Evolutionary conservation across 352 stramenopile genomes (phyloP).

Genomic region (Peronosclerospora sorghi): DNA sequence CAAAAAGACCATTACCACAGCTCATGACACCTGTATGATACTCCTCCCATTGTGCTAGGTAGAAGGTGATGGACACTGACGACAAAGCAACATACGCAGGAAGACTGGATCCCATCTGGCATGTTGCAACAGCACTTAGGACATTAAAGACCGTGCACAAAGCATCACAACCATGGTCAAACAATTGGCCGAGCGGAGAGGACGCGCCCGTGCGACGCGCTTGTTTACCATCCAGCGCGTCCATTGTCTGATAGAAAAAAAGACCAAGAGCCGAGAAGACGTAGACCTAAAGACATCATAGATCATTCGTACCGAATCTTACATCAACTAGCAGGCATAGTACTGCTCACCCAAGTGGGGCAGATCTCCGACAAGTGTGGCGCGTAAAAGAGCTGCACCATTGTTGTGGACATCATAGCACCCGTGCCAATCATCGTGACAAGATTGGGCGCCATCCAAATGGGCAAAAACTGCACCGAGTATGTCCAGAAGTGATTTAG

Average conservation of each 20-base stretch:
- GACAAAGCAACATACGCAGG: slow-evolving; percentile 48
- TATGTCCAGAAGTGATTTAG: slow-evolving; percentile 85
- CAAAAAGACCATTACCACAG: slow-evolving; percentile 76
- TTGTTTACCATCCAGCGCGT: slow-evolving; percentile 99
- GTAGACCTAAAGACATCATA: slow-evolving; percentile 35
- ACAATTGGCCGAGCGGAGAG: slow-evolving; percentile 95
- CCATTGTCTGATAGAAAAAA: slow-evolving; percentile 95
- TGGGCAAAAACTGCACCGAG: slow-evolving; percentile 66
- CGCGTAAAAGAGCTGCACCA: slow-evolving; percentile 66
- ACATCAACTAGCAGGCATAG: not conserved
- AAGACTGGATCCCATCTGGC: slow-evolving; percentile 36
- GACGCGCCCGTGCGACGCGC: slow-evolving; percentile 88
- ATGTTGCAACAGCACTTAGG: slow-evolving; percentile 56
- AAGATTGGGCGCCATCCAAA: slow-evolving; percentile 87
- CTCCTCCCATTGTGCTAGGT: slow-evolving; percentile 82
- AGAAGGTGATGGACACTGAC: slow-evolving; percentile 73
- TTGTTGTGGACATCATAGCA: slow-evolving; percentile 66
- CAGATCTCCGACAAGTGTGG: slow-evolving; percentile 55
- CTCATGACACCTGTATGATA: slow-evolving; percentile 86
- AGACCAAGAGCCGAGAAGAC: slow-evolving; percentile 58
- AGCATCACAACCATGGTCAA: slow-evolving; percentile 94
- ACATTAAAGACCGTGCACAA: slow-evolving; percentile 77
- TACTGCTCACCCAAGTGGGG: slow-evolving; percentile 36
- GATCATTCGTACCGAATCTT: not conserved
- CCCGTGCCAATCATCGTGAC: slow-evolving; percentile 83